These are phyloP conservation scores for Fusarium solani-melongenae DNA, from an alignment of 2,329 filamentous ascomycete genomes.

Conservation along the genomic window DNA sequence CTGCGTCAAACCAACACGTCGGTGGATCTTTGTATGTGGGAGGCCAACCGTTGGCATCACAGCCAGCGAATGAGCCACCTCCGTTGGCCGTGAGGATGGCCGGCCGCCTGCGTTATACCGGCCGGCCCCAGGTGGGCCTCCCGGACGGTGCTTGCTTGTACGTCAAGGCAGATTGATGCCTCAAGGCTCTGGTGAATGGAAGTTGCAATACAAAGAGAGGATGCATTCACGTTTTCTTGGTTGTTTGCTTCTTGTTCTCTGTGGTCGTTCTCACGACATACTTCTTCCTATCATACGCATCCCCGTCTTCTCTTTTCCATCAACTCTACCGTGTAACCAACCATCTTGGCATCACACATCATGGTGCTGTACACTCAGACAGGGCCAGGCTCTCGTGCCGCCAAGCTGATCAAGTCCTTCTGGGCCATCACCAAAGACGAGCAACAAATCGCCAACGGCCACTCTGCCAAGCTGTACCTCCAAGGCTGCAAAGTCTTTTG, in stretches of 20 bases:
- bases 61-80: constrained; percentile 17
- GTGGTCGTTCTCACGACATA: not conserved
- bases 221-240: not conserved
- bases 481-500: constrained; percentile 33
- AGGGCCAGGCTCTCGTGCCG: constrained; percentile 12
- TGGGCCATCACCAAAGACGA: constrained; percentile 29
- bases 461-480: constrained; percentile 43
- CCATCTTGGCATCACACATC: not conserved
- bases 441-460: constrained; percentile 16
- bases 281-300: not conserved
- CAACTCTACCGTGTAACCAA: not conserved
- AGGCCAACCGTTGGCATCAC: constrained; percentile 31
- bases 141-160: constrained; percentile 9
- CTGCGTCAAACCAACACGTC: constrained; percentile 15
- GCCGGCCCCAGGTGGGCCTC: not conserved
- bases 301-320: not conserved
- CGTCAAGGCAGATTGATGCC: constrained; percentile 12
- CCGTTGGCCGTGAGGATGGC: constrained; percentile 2
- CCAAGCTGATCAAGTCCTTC: constrained; percentile 32
- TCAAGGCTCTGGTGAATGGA: not conserved
- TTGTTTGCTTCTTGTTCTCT: not conserved
- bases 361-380: constrained; percentile 17
- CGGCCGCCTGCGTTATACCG: constrained; percentile 10
- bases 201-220: constrained; percentile 21
- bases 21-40: constrained; percentile 20